Percentiles rank a stretch among this genome's conserved stretches.
Evolutionary conservation across 495 filamentous ascomycete genomes (phyloP).

Genomic region (Ramalina peruviana): DNA sequence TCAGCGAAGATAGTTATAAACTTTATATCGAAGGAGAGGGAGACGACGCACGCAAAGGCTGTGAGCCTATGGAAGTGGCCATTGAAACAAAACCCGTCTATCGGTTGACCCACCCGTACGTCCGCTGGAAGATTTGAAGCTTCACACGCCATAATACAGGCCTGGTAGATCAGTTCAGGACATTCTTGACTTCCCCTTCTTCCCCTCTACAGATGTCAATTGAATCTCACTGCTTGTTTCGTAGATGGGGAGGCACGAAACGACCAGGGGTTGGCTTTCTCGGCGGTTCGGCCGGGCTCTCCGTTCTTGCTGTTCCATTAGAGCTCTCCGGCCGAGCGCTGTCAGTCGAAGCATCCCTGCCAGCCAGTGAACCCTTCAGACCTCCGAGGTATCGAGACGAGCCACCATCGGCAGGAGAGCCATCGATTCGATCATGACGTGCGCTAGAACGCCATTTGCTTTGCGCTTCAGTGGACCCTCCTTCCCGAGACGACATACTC

Average conservation of each 20-base stretch:
- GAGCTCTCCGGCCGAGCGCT: slow-evolving; percentile 8
- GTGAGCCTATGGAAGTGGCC: not conserved
- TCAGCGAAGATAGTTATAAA: too few relatives aligned
- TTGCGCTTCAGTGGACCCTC: slow-evolving; percentile 5
- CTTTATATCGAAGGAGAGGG: too few relatives aligned
- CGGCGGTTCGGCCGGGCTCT: slow-evolving; percentile 7
- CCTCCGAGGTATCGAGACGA: slow-evolving; percentile 5
- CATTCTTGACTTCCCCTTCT: not conserved
- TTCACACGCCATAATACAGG: not conserved
- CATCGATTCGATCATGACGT: slow-evolving; percentile 10
- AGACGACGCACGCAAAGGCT: not conserved
- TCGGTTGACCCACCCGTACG: not conserved
- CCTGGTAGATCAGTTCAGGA: not conserved
- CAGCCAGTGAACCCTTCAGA: slow-evolving; percentile 6
- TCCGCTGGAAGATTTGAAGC: not conserved
- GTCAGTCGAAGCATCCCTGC: slow-evolving; percentile 12
- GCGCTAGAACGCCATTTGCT: slow-evolving; percentile 14
- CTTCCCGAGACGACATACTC: slow-evolving; percentile 8
- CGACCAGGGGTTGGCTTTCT: slow-evolving; percentile 21
- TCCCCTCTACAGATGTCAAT: not conserved
- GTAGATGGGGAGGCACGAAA: slow-evolving; percentile 26
- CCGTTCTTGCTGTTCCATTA: slow-evolving; percentile 10
- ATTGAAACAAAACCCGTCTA: not conserved
- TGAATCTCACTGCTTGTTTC: slow-evolving; percentile 19
- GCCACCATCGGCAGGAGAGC: slow-evolving; percentile 13